phyloP scores from a whole-genome alignment of 305 asterid genomes.

The Plantago rigida region DNA sequence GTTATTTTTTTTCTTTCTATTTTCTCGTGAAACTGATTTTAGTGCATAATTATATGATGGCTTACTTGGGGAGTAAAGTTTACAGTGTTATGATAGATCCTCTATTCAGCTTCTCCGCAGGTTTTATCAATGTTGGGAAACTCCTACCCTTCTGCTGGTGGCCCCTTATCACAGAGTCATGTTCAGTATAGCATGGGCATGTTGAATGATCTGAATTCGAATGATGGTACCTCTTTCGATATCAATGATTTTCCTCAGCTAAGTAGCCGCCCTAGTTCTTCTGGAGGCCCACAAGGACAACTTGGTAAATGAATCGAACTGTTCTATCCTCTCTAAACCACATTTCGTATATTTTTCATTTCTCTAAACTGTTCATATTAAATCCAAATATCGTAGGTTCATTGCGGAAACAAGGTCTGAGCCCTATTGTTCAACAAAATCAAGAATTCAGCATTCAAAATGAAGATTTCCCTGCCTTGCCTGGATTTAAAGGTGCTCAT shows the following conservation, averaged over 20 bases:
- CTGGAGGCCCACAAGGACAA: slow-evolving; percentile 98
- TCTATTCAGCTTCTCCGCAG: slow-evolving; percentile 88
- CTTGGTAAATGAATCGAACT: slow-evolving; percentile 43
- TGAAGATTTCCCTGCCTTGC: slow-evolving; percentile 98
- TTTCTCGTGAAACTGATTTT: too few relatives aligned
- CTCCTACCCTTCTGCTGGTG: slow-evolving; percentile 76
- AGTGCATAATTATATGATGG: too few relatives aligned
- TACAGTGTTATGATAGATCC: slow-evolving; percentile 26
- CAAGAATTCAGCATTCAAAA: slow-evolving; percentile 98
- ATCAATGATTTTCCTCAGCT: slow-evolving; percentile 95
- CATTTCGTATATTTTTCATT: slow-evolving; percentile 18
- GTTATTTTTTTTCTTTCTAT: too few relatives aligned
- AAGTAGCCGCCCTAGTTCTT: slow-evolving; percentile 84
- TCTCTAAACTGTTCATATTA: slow-evolving; percentile 26
- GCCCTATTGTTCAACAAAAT: slow-evolving; percentile 88
- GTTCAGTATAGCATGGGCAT: slow-evolving; percentile 70
- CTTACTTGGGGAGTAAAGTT: slow-evolving; percentile 20
- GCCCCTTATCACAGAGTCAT: slow-evolving; percentile 83
- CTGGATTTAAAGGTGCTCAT: slow-evolving; percentile 81
- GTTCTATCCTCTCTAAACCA: slow-evolving; percentile 15
- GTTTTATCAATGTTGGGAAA: slow-evolving; percentile 78
- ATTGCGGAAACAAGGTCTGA: slow-evolving; percentile 81
- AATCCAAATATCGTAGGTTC: slow-evolving; percentile 53
- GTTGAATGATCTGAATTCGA: slow-evolving; percentile 74
- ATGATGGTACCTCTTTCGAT: slow-evolving; percentile 87